Evolutionary conservation across 1,284 basidiomycete species (phyloP), one percentile per base, ranked within the genome.

Genomic region (Coniophora puteana): DNA sequence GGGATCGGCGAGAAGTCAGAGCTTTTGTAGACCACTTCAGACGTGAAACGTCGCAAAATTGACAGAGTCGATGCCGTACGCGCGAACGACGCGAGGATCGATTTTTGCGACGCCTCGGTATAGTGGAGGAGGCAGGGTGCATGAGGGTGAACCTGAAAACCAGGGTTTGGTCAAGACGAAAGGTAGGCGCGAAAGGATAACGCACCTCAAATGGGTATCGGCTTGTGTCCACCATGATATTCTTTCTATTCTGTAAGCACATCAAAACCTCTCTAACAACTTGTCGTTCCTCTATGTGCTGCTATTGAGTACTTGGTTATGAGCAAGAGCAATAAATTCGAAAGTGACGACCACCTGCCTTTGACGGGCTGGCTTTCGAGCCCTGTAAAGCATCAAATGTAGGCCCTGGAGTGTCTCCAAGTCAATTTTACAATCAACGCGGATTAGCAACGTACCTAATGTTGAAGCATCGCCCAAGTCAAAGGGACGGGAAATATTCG

Each of bases 231-330:
- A 86, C 61, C 50, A 87, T 59, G 34, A 82, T 61, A 46, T 80
- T 88, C 31, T 68, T 70, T 40, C 73, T 69, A 0, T 85, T 85
- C 68, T 89, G 84, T 4, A 89, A 61, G 17, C 75, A 75, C 55
- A 86, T 83, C 12, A 89, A 64, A 3, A 88, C 66, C 51, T 90
- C 88, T 7, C 87, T 74, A 8, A 86, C 79, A 26, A 79, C 78
- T 47, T 89, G 79, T 35, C 78, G 71, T 61, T 90, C 88, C 39
- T 79, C 59, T 23, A 89, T 82, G 43, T 82, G 83, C 59, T 58
- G 74, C 81, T 87, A 50, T 14, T 50, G 4, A 10, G 16, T 1
- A 1, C 5, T n/a, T n/a, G n/a, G n/a, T n/a, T n/a, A n/a, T 57
- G 56, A 27, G 55, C 49, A 14, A 52, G 62, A 25, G 55, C 56